These are phyloP conservation scores for Nicotiana tomentosiformis DNA, from an alignment of 257 asterid genomes.

Conservation along the genomic window DNA sequence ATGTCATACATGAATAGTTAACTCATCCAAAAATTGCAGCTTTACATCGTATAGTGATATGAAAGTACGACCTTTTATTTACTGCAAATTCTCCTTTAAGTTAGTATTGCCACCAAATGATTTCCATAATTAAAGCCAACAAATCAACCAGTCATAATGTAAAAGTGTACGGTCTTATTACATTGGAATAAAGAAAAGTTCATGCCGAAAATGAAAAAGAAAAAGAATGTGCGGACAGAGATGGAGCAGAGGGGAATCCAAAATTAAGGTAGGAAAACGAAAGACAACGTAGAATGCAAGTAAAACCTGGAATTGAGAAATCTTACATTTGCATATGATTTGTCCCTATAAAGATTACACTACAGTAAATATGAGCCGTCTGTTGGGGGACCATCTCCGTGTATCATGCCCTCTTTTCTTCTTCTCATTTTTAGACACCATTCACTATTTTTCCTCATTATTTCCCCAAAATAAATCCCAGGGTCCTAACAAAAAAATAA, in stretches of 20 bases:
- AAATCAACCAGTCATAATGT: not conserved
- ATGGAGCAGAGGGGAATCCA: not conserved
- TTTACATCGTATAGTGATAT: too few species aligned
- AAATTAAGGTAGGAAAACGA: not conserved
- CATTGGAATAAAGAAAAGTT: too few species aligned
- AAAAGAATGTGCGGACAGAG: not conserved
- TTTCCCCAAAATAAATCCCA: too few species aligned
- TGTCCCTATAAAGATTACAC: constrained; percentile 17
- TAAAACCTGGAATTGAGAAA: not conserved
- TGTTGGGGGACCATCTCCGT: constrained; percentile 23
- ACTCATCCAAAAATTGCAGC: not conserved
- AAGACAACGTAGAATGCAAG: not conserved
- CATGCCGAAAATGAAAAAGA: not conserved
- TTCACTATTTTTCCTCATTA: not conserved
- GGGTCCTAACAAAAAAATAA: too few species aligned
- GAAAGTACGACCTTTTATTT: not conserved
- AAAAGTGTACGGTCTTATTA: not conserved
- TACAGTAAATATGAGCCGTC: constrained; percentile 17
- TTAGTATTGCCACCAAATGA: not conserved
- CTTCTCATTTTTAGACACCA: not conserved
- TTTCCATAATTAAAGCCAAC: not conserved
- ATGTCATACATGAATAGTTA: too few species aligned
- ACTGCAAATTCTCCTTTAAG: not conserved
- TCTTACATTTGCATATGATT: not conserved
- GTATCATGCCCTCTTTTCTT: constrained; percentile 15